phyloP scores from a whole-genome alignment of 768 basidiomycete genomes.

The Russula lepida region DNA sequence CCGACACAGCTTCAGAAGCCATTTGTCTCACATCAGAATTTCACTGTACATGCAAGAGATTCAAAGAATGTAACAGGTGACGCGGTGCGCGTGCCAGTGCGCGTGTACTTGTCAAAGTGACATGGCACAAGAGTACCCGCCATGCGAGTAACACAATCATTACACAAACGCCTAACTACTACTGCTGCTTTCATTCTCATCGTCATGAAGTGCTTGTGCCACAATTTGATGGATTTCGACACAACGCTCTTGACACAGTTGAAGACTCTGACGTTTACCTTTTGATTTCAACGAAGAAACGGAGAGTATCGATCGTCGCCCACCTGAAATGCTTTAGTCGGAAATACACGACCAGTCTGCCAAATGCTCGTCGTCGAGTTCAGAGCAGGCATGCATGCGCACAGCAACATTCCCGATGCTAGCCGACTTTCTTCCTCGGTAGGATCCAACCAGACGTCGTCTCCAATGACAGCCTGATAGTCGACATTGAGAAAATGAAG shows the following conservation, averaged over 20 bases:
- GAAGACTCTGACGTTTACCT: constrained; percentile 46
- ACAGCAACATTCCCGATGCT: constrained; percentile 59
- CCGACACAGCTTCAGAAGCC: too few relatives aligned
- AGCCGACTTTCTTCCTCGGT: constrained; percentile 52
- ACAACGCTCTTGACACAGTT: constrained; percentile 61
- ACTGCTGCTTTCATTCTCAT: constrained; percentile 15
- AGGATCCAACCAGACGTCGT: constrained; percentile 74
- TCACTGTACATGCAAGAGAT: too few relatives aligned
- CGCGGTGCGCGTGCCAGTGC: not conserved
- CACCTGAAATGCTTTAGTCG: constrained; percentile 49
- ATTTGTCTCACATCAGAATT: not conserved
- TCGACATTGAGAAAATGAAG: constrained; percentile 12
- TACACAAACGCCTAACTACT: not conserved
- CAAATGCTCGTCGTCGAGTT: constrained; percentile 77
- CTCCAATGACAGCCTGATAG: constrained; percentile 45
- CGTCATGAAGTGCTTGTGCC: constrained; percentile 56
- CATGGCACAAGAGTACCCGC: not conserved
- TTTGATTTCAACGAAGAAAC: not conserved
- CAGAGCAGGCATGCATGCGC: constrained; percentile 85
- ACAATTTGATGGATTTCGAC: constrained; percentile 69
- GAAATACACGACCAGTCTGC: constrained; percentile 64
- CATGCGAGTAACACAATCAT: not conserved
- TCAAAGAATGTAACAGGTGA: too few relatives aligned
- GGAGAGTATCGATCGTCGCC: constrained; percentile 24
- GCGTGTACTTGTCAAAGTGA: not conserved